Conservation (phyloP, 2,329 filamentous ascomycete genomes). For the Colletotrichum camelliae region DNA sequence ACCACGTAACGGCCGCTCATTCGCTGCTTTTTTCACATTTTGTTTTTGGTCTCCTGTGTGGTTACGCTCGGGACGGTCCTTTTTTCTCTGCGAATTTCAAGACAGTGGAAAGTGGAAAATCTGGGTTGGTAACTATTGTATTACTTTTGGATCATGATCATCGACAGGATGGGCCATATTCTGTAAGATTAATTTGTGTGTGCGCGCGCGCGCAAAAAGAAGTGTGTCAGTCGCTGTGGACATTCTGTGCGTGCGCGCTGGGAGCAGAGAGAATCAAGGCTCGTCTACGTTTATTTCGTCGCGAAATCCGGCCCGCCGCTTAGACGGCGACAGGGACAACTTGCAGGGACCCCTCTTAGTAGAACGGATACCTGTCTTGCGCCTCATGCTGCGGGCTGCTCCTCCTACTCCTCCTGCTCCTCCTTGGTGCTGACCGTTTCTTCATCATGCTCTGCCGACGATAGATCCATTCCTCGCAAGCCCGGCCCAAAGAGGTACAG, state of each 20-base stretch:
- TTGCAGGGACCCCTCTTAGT: background rate
- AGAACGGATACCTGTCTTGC: background rate
- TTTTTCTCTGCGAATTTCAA: background rate
- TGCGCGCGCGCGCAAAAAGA: background rate
- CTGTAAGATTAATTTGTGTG: slow-evolving; percentile 7
- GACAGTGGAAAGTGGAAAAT: background rate
- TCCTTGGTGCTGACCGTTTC: background rate
- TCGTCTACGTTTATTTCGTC: background rate
- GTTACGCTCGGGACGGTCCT: background rate
- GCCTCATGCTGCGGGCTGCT: background rate
- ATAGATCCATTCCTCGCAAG: background rate
- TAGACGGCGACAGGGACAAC: slow-evolving; percentile 11
- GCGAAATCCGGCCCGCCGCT: slow-evolving; percentile 5
- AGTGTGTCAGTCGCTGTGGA: background rate
- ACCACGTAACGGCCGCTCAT: slow-evolving; percentile 22
- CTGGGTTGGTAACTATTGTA: background rate
- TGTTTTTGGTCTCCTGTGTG: background rate
- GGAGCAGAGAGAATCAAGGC: background rate
- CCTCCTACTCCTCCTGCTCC: background rate
- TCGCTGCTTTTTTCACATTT: slow-evolving; percentile 7
- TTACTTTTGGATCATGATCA: background rate
- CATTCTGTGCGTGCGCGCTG: background rate
- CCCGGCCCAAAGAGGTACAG: background rate
- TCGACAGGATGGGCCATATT: background rate
- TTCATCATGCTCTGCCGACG: background rate